A percentile compares a stretch with the other conserved stretches of the same genome.
phyloP scores from a whole-genome alignment of 768 basidiomycete genomes.

The Boletus rubroflammeus region DNA sequence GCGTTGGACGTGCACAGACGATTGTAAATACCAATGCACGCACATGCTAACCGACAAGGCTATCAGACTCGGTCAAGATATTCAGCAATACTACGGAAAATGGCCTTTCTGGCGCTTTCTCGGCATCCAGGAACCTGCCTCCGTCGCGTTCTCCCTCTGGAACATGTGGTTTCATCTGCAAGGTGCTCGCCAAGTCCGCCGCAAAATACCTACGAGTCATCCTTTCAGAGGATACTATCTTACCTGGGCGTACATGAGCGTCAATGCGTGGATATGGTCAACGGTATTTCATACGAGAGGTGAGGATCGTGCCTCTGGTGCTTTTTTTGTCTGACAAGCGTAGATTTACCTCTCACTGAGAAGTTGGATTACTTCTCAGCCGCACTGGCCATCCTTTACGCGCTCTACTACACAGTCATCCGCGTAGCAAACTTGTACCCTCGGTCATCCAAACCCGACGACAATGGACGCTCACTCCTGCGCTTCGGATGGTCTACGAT shows the following conservation, averaged over 20 bases:
- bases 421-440: slow-evolving; percentile 77
- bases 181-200: slow-evolving; percentile 51
- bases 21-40: slow-evolving; percentile 91
- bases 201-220: slow-evolving; percentile 49
- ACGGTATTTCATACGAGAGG: slow-evolving; percentile 91
- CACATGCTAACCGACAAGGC: slow-evolving; percentile 67
- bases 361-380: slow-evolving; percentile 95
- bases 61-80: slow-evolving; percentile 34
- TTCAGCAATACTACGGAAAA: slow-evolving; percentile 90
- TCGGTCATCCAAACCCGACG: slow-evolving; percentile 27
- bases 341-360: slow-evolving; percentile 82
- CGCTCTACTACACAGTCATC: slow-evolving; percentile 72
- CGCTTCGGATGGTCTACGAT: slow-evolving; percentile 44
- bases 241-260: slow-evolving; percentile 61
- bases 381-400: slow-evolving; percentile 75
- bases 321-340: slow-evolving; percentile 7
- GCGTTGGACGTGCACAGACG: slow-evolving; percentile 82
- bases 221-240: slow-evolving; percentile 71
- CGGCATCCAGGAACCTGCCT: slow-evolving; percentile 95
- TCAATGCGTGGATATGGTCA: slow-evolving; percentile 94
- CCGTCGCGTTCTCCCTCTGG: slow-evolving; percentile 82
- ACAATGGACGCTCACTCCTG: slow-evolving; percentile 11
- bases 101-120: slow-evolving; percentile 91
- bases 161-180: slow-evolving; percentile 75
- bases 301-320: slow-evolving; percentile 32